These are phyloP conservation scores for Auxenochlorella pyrenoidosa DNA, from an alignment of 139 green algal genomes.

Conservation along the genomic window DNA sequence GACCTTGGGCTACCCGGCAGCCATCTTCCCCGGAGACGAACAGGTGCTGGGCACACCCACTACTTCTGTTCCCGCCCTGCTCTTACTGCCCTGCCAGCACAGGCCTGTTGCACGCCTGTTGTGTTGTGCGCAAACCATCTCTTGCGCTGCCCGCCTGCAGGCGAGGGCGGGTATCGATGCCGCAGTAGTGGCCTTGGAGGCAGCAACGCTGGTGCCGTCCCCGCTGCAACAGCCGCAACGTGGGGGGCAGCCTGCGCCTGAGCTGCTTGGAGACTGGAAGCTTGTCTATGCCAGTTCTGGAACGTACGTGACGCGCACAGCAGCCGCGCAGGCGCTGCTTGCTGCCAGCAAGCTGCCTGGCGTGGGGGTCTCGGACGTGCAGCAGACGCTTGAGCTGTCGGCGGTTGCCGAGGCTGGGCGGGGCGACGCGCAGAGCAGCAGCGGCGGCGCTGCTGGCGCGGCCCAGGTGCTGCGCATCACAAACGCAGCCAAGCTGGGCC, in stretches of 20 bases:
- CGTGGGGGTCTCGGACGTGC: conserved; percentile 2
- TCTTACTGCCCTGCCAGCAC: too few species aligned
- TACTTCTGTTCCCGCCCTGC: too few species aligned
- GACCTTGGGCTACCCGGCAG: conserved; percentile 4
- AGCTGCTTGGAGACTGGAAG: conserved; percentile 17
- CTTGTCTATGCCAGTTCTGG: conserved; percentile 17
- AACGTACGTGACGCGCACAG: conserved; percentile 20
- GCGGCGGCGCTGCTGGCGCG: neutral
- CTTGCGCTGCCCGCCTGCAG: neutral
- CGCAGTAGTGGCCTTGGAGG: neutral
- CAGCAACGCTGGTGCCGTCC: neutral
- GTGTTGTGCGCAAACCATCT: too few species aligned
- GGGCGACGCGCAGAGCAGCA: neutral
- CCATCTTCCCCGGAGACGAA: conserved; percentile 21
- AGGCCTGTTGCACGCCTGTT: too few species aligned
- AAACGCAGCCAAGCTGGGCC: neutral
- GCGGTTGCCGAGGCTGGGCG: neutral
- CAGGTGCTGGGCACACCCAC: neutral
- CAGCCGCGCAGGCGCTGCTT: conserved; percentile 1
- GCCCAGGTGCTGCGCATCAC: neutral
- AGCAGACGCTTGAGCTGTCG: neutral
- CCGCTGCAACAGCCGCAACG: neutral
- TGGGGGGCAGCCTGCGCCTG: too few species aligned
- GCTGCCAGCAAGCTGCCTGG: conserved; percentile 18
- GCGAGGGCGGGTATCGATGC: neutral